These are phyloP conservation scores for Rhizopogon vesiculosus DNA, from an alignment of 768 basidiomycete genomes.

Conservation along the genomic window DNA sequence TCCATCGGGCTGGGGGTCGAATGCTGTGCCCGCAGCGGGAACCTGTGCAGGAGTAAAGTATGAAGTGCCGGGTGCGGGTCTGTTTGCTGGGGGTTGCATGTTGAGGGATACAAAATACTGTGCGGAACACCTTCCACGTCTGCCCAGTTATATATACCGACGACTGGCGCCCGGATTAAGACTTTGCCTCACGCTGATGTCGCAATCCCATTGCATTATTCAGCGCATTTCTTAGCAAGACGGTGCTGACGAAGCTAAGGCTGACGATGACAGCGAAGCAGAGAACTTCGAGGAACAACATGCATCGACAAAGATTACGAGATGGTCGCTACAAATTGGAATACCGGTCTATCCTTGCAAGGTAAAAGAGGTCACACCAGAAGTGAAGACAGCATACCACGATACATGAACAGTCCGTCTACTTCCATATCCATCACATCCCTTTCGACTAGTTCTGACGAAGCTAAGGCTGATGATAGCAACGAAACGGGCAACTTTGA, in stretches of 20 bases:
- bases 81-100: constrained; percentile 23
- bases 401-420: neutral
- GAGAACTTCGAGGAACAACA: no score
- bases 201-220: neutral
- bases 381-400: neutral
- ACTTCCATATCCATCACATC: no score
- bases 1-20: no score
- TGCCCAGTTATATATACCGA: neutral
- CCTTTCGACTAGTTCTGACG: neutral
- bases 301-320: no score
- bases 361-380: neutral
- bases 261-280: no score
- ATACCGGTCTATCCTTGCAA: neutral
- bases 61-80: constrained; percentile 19
- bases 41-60: no score
- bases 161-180: no score
- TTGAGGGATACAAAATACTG: neutral
- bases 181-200: neutral
- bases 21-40: no score
- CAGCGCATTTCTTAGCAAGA: neutral
- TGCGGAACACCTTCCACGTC: neutral
- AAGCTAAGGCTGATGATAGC: no score
- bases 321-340: neutral
- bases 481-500: no score
- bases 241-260: neutral